Base-by-base conservation (phyloP, 2,329 filamentous ascomycete species). In the Didymella exigua region DNA sequence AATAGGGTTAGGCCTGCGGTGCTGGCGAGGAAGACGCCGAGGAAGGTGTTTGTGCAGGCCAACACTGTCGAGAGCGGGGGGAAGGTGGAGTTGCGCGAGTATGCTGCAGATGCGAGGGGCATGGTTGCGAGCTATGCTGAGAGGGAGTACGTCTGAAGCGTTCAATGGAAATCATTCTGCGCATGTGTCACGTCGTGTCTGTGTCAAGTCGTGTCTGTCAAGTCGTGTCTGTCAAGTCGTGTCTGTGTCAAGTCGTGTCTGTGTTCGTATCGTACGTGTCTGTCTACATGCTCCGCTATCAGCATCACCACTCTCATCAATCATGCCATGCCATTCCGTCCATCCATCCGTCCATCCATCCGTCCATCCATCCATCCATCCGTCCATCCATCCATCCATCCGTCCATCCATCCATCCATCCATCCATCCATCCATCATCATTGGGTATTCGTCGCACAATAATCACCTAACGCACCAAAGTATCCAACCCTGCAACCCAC, bases 1-100 rank as follows among this genome's bases (percentile, higher is more conserved):
- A 86, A 84, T 61, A 89, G 88, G 77, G 85, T 97, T 23, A 83
- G 93, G 52, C 85, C 89, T 41, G 84, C 90, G 56, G 89, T 93
- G 21, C 76, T 93, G 36, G 81, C 82, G 66, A 89, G 90, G 76
- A 91, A 91, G 78, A 89, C 90, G 76, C 89, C 90, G n/a, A 80
- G 89, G 56, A 93, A 93, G 80, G 88, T 97, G 38, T 97, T 96
- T 78, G 91, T 97, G 49, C 93, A 97, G 79, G 91, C 91, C 56
- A 98, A 96, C 75, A 97, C 93, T 0, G 83, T 87, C 52, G 85
- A 89, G 58, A 59, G 57, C 38, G 62, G 62, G 19, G 72, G 67
- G 2, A 76, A 77, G 60, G 77, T 75, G 1, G 90, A 89, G 53
- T 76, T 96, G 75, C 90, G 88, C 78, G 91, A 97, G 78, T 97